Evolutionary conservation across 768 basidiomycete species (phyloP).

Genomic region (Multifurca ochricompacta): DNA sequence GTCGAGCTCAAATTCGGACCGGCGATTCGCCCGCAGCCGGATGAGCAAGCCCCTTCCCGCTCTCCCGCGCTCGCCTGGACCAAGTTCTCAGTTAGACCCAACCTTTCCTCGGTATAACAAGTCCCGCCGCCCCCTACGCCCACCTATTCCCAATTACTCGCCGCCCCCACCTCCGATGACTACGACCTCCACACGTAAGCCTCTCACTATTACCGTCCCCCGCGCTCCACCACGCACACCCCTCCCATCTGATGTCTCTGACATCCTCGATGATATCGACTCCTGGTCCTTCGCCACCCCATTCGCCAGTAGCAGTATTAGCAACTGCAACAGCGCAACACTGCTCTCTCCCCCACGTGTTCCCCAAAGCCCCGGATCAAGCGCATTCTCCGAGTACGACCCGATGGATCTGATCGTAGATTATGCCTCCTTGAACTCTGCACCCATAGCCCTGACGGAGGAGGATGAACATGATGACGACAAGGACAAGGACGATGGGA

Average conservation of each 20-base stretch:
- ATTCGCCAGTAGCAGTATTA: background rate
- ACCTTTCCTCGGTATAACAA: slow-evolving; percentile 27
- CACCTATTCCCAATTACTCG: slow-evolving; percentile 19
- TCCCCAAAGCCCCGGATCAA: slow-evolving; percentile 7
- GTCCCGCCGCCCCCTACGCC: slow-evolving; percentile 20
- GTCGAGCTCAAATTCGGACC: background rate
- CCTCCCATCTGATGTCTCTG: slow-evolving; percentile 35
- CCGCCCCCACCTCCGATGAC: slow-evolving; percentile 22
- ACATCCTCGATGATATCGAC: slow-evolving; percentile 19
- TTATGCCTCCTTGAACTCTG: background rate
- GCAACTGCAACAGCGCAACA: slow-evolving; percentile 24
- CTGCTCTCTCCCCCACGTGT: slow-evolving; percentile 16
- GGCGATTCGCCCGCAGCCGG: slow-evolving; percentile 24
- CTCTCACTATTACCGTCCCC: slow-evolving; percentile 23
- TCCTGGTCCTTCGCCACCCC: slow-evolving; percentile 15
- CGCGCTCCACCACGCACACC: slow-evolving; percentile 50
- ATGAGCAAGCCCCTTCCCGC: slow-evolving; percentile 35
- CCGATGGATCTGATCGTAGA: slow-evolving; percentile 3
- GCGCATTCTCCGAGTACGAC: slow-evolving; percentile 4
- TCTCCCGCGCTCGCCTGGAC: slow-evolving; percentile 31
- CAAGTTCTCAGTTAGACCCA: slow-evolving; percentile 30
- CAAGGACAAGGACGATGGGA: background rate
- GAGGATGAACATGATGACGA: slow-evolving; percentile 20
- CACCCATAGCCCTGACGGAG: slow-evolving; percentile 6
- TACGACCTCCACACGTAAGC: slow-evolving; percentile 20